These are phyloP conservation scores for Neoboletus magnificus DNA, from an alignment of 768 basidiomycete genomes.

Conservation along the genomic window DNA sequence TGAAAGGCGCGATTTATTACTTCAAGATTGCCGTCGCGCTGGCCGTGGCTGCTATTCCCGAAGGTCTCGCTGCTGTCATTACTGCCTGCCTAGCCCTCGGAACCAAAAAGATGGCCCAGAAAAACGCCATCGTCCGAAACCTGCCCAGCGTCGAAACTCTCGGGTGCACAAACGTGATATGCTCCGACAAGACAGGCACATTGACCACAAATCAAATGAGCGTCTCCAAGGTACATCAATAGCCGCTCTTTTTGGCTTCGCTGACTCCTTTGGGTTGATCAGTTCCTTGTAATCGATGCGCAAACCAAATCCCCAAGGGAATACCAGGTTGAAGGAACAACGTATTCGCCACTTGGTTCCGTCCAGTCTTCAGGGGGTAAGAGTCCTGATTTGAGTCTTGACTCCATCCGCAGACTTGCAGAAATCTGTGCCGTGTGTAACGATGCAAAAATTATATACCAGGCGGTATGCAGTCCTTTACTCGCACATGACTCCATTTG, in stretches of 20 bases:
- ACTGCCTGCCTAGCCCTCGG: conserved; percentile 95
- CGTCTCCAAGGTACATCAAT: conserved; percentile 63
- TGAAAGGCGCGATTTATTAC: conserved; percentile 97
- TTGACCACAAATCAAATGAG: conserved; percentile 98
- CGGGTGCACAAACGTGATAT: conserved; percentile 97
- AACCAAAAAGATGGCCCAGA: conserved; percentile 99
- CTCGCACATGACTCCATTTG: background rate
- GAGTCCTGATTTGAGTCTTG: conserved; percentile 56
- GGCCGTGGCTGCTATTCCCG: conserved; percentile 98
- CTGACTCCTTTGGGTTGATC: conserved; percentile 3
- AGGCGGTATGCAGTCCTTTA: conserved; percentile 48
- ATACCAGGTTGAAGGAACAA: conserved; percentile 86
- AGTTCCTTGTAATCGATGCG: conserved; percentile 77
- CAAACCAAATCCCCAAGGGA: conserved; percentile 51
- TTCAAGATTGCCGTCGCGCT: conserved; percentile 99
- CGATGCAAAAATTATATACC: conserved; percentile 86
- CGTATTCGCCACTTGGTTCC: conserved; percentile 82
- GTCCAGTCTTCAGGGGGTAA: conserved; percentile 68
- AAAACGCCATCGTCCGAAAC: conserved; percentile 96
- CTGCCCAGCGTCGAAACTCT: conserved; percentile 96
- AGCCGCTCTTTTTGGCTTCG: background rate
- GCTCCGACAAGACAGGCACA: conserved; percentile 98
- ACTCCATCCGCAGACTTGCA: conserved; percentile 77
- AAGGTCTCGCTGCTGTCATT: conserved; percentile 97
- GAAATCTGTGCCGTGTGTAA: conserved; percentile 95